Percentiles rank a stretch among this genome's conserved stretches.
These are phyloP conservation scores for Fusarium armeniacum DNA, from an alignment of 2,329 filamentous ascomycete genomes.

Conservation along the genomic window DNA sequence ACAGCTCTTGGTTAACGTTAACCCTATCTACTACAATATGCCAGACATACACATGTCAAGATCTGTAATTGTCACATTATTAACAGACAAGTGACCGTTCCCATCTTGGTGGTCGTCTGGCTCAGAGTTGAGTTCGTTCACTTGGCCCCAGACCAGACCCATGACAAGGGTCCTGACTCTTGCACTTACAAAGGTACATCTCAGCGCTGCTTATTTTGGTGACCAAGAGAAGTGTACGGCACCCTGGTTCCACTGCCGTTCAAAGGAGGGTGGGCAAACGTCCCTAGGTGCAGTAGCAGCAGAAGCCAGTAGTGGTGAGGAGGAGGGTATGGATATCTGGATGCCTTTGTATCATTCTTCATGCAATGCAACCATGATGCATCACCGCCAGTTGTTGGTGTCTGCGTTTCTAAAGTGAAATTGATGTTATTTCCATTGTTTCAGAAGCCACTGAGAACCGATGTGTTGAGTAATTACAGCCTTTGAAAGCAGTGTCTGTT, in stretches of 20 bases:
- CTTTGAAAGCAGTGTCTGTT: constrained; percentile 3
- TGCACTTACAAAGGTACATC: constrained; percentile 16
- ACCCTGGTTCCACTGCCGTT: constrained; percentile 37
- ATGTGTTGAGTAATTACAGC: constrained; percentile 6
- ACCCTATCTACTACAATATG: background rate
- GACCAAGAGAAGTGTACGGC: background rate
- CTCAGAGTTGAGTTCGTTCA: constrained; percentile 45
- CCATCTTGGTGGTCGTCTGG: constrained; percentile 34
- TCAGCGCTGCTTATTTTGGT: background rate
- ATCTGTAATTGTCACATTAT: constrained; percentile 11
- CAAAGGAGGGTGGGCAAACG: constrained; percentile 27
- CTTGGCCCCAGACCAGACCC: constrained; percentile 37
- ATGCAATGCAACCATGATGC: constrained; percentile 20
- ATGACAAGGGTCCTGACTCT: constrained; percentile 45
- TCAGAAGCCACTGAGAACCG: constrained; percentile 21
- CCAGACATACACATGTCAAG: background rate
- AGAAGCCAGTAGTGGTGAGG: background rate
- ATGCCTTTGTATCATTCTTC: background rate
- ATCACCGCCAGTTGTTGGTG: constrained; percentile 10
- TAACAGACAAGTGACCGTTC: constrained; percentile 12
- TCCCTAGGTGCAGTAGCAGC: constrained; percentile 33
- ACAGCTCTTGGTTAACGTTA: background rate
- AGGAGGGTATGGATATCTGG: background rate
- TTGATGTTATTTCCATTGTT: constrained; percentile 6
- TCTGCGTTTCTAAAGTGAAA: constrained; percentile 13